Evolutionary conservation across 192 early-diverging fungal genomes (phyloP).

Genomic region (Linnemannia hyalina): DNA sequence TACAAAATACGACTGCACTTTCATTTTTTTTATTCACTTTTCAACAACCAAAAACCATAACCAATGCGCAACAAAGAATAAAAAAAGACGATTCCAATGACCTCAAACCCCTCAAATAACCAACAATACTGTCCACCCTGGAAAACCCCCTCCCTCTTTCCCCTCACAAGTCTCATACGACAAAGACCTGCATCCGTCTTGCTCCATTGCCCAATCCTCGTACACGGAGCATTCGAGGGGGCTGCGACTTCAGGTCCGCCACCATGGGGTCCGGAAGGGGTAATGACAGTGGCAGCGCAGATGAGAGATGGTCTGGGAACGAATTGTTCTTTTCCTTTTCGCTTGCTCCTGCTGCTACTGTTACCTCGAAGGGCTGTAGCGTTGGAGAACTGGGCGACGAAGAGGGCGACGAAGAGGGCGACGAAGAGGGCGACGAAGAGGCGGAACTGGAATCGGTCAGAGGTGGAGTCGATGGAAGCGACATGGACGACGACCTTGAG

Average conservation of each 20-base stretch:
- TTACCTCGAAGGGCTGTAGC: not conserved
- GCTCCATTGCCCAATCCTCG: constrained; percentile 32
- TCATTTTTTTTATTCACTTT: not conserved
- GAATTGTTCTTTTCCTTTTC: constrained; percentile 20
- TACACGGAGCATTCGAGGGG: constrained; percentile 37
- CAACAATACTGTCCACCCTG: constrained; percentile 1
- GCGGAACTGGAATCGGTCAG: constrained; percentile 28
- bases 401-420: constrained; percentile 48
- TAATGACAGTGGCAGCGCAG: constrained; percentile 5
- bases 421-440: constrained; percentile 47
- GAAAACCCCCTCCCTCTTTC: not conserved
- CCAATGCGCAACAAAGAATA: not conserved
- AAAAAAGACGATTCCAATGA: not conserved
- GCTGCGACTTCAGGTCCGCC: constrained; percentile 15
- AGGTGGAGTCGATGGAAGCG: constrained; percentile 39
- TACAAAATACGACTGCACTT: not conserved
- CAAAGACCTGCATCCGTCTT: constrained; percentile 42
- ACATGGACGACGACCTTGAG: constrained; percentile 30
- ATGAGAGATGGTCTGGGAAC: constrained; percentile 21
- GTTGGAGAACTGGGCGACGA: constrained; percentile 30
- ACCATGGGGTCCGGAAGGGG: constrained; percentile 17
- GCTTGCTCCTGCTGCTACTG: not conserved
- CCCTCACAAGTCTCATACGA: constrained; percentile 16
- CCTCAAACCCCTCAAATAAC: not conserved
- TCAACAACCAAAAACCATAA: not conserved